phyloP scores from a whole-genome alignment of 176 grass and related monocot species.

The Triticum monococcum region DNA sequence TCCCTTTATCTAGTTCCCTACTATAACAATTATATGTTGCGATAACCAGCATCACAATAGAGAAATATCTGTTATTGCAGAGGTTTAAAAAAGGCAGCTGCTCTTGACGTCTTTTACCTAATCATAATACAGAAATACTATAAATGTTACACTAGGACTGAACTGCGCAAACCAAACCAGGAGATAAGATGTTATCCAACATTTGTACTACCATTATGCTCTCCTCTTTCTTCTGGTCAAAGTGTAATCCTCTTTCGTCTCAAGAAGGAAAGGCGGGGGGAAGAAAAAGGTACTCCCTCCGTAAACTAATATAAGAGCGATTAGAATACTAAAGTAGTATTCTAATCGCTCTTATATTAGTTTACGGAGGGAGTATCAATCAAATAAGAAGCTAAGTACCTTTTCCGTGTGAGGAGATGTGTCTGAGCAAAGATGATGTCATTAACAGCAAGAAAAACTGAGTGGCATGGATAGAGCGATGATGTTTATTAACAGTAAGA shows the following conservation, averaged over 20 bases:
- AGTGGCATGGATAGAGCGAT: too few relatives aligned
- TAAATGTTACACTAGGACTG: background rate
- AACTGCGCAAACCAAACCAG: background rate
- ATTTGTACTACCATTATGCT: too few relatives aligned
- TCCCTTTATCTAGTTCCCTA: background rate
- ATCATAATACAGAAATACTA: background rate
- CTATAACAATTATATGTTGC: background rate
- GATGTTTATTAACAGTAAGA: too few relatives aligned
- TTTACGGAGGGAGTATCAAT: background rate
- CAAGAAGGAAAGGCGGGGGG: background rate
- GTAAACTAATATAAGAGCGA: too few relatives aligned
- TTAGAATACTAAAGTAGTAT: too few relatives aligned
- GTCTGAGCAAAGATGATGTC: constrained; percentile 86
- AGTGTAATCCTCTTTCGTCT: background rate
- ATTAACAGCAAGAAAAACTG: too few relatives aligned
- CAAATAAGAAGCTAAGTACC: constrained; percentile 45
- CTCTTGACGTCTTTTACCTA: background rate
- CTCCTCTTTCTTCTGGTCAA: too few relatives aligned
- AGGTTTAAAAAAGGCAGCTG: background rate
- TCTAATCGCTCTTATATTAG: too few relatives aligned
- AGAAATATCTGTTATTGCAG: background rate
- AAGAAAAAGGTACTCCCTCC: too few relatives aligned
- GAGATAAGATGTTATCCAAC: background rate
- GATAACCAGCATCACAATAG: background rate
- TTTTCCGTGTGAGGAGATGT: constrained; percentile 98